Evolutionary conservation across 1,284 basidiomycete genomes (phyloP).

Genomic region (Trametes sp.): DNA sequence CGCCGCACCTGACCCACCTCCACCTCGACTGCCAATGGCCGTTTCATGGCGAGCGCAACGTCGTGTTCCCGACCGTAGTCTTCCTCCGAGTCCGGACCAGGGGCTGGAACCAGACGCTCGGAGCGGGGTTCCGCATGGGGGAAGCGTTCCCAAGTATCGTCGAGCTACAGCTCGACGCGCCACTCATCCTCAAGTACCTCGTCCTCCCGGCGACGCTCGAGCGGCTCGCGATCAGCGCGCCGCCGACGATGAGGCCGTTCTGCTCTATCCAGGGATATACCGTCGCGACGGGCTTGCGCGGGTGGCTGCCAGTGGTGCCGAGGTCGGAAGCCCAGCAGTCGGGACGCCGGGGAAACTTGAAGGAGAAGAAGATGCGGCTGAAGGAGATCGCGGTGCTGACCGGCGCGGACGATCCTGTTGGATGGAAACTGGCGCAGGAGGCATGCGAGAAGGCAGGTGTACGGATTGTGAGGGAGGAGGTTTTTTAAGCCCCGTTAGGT

Average conservation of each 20-base stretch:
- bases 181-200: neutral
- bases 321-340: neutral
- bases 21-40: slow-evolving; percentile 3
- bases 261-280: neutral
- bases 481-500: neutral
- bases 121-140: neutral
- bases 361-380: neutral
- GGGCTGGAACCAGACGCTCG: neutral
- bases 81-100: neutral
- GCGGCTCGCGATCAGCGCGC: neutral
- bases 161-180: neutral
- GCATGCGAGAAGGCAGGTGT: neutral
- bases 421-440: neutral
- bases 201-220: neutral
- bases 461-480: neutral
- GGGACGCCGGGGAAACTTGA: neutral
- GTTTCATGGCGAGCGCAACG: too few relatives aligned
- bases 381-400: neutral
- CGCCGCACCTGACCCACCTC: neutral
- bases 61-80: neutral
- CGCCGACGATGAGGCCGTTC: neutral
- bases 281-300: neutral
- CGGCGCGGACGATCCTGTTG: neutral
- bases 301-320: neutral
- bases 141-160: neutral